Conservation (phyloP, 345 rosid species). For the Linum tenue region DNA sequence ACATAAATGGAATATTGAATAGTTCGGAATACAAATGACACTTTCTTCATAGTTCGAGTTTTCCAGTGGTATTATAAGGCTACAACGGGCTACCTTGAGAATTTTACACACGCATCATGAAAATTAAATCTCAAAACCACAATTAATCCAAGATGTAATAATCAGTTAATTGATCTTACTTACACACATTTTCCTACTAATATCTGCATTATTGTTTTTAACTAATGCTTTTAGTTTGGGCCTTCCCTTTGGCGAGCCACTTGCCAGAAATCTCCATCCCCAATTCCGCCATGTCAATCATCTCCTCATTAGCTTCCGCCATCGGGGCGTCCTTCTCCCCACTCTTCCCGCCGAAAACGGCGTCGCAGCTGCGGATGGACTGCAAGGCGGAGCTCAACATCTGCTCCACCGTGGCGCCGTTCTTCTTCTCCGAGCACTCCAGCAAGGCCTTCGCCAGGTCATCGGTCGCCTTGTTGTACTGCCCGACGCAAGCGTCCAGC, state of each 20-base stretch:
- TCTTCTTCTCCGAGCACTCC: neutral
- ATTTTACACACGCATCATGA: too few relatives aligned
- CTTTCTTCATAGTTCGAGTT: too few relatives aligned
- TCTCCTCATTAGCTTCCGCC: neutral
- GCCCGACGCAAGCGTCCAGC: neutral
- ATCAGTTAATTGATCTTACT: neutral
- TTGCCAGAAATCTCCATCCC: neutral
- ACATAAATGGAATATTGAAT: too few relatives aligned
- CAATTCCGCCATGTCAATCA: neutral
- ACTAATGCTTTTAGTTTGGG: neutral
- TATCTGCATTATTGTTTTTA: too few relatives aligned
- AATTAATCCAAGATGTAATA: too few relatives aligned
- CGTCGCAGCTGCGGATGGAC: neutral
- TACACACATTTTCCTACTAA: neutral
- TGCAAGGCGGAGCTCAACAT: neutral
- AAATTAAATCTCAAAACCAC: too few relatives aligned
- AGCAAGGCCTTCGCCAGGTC: neutral
- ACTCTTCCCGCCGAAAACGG: neutral
- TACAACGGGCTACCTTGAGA: too few relatives aligned
- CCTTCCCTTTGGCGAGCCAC: neutral
- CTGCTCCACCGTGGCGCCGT: neutral
- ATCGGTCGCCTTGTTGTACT: neutral
- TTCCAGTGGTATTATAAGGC: too few relatives aligned
- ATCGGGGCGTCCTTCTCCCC: neutral
- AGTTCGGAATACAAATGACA: too few relatives aligned